Conservation (phyloP, 2,329 filamentous ascomycete species). For the Sphaceloma murrayae region DNA sequence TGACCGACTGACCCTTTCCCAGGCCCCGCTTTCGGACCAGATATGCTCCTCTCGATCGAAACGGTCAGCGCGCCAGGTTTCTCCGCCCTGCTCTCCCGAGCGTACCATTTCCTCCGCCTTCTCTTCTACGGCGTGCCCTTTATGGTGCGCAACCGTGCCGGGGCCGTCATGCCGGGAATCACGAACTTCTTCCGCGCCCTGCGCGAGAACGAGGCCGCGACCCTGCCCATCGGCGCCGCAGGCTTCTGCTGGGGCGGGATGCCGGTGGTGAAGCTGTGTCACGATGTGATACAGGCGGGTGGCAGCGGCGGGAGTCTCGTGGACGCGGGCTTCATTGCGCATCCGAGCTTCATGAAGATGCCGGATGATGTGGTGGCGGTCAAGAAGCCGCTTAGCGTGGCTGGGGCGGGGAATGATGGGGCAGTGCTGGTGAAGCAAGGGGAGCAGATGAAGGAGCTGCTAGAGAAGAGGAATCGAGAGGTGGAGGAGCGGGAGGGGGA, state of each 20-base stretch:
- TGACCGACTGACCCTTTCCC: background rate
- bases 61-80: slow-evolving; percentile 26
- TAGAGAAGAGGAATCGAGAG: slow-evolving; percentile 29
- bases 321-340: slow-evolving; percentile 30
- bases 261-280: slow-evolving; percentile 28
- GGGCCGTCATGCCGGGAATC: slow-evolving; percentile 24
- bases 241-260: slow-evolving; percentile 32
- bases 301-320: slow-evolving; percentile 26
- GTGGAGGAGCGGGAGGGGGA: slow-evolving; percentile 24
- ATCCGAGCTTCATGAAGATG: slow-evolving; percentile 29
- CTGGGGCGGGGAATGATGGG: slow-evolving; percentile 25
- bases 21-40: slow-evolving; percentile 24
- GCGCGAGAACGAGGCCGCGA: slow-evolving; percentile 24
- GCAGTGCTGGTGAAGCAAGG: slow-evolving; percentile 27
- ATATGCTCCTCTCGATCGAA: slow-evolving; percentile 26
- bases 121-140: slow-evolving; percentile 24
- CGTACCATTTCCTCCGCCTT: slow-evolving; percentile 24
- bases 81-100: slow-evolving; percentile 27
- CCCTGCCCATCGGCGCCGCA: slow-evolving; percentile 28
- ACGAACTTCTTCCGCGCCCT: slow-evolving; percentile 25
- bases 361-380: slow-evolving; percentile 30
- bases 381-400: slow-evolving; percentile 29
- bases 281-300: slow-evolving; percentile 25
- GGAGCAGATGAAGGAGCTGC: slow-evolving; percentile 27
- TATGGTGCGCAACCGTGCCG: slow-evolving; percentile 21